phyloP scores from a whole-genome alignment of 2,329 filamentous ascomycete species.

The Drechslerella coelobrocha region DNA sequence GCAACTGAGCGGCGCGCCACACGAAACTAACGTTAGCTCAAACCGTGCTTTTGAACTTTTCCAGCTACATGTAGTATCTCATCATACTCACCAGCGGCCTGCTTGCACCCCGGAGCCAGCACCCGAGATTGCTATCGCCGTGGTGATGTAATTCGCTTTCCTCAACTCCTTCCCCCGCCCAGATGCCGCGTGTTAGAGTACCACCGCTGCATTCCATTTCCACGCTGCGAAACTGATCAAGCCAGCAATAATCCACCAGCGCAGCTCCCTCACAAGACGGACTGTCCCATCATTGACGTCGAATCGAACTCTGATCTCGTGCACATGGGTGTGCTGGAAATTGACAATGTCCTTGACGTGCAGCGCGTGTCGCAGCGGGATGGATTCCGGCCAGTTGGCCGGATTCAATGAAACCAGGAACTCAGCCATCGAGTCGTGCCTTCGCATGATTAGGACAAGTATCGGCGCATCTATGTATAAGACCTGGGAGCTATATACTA shows the following conservation, averaged over 20 bases:
- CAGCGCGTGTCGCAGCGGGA: slow-evolving; percentile 35
- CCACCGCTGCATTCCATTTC: slow-evolving; percentile 8
- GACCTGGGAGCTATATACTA: no score
- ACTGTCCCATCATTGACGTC: slow-evolving; percentile 18
- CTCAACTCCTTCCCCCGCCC: slow-evolving; percentile 12
- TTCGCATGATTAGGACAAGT: slow-evolving; percentile 1
- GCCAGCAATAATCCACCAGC: slow-evolving; percentile 30
- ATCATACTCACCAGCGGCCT: no score
- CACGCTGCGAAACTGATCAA: slow-evolving; percentile 18
- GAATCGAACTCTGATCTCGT: slow-evolving; percentile 27
- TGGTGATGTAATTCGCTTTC: background rate
- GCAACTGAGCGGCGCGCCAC: no score
- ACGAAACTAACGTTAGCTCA: no score
- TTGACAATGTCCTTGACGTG: slow-evolving; percentile 26
- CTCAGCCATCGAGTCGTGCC: slow-evolving; percentile 40
- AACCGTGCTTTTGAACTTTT: no score
- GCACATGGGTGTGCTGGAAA: slow-evolving; percentile 26
- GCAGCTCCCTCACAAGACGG: slow-evolving; percentile 20
- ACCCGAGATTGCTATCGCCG: no score
- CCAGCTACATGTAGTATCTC: no score
- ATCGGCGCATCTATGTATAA: background rate
- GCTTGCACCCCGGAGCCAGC: no score
- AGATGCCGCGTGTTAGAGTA: no score
- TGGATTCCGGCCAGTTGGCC: slow-evolving; percentile 45
- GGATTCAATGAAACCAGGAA: slow-evolving; percentile 49